Base-by-base conservation (phyloP, 2,329 filamentous ascomycete genomes). In the Colletotrichum sp. region DNA sequence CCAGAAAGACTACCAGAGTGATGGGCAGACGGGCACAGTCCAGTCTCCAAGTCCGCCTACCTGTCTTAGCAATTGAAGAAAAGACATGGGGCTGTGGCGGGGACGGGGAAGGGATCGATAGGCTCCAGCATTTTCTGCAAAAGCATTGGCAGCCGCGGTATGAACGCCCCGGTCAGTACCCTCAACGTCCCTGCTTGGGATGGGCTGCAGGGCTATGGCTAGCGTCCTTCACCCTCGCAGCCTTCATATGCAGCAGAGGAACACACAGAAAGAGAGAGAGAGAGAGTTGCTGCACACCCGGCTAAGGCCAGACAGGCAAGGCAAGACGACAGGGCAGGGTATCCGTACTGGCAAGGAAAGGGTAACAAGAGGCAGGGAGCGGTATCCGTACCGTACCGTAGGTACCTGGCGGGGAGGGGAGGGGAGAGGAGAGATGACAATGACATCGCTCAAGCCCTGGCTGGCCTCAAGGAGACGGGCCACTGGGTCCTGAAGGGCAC, bases 71-170 rank as follows among this genome's bases (percentile, higher is more conserved):
- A 68, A 32, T 57, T 64, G 70, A 75, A 69, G 73, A 73, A 75
- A 73, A 59, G 73, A 71, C 72, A 68, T 71, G 73, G 70, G 73
- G 62, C 73, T 75, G 81, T 83, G 81, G 82, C 78, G 80, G 80
- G 79, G 78, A 79, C 78, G 68, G 75, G 79, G 78, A 77, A 79
- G 81, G 79, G 78, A 82, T 83, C 80, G 80, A 83, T 82, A 81
- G 80, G 80, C 78, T 76, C 65, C 75, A 76, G 75, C 75, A 76
- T 76, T 76, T 76, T 48, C 65, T 67, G 52, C 71, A 75, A 76
- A 68, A 73, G 70, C 70, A 75, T 75, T 75, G 73, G 73, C 59
- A 75, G 73, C 59, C 57, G 59, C 24, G 24, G 36, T 44, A 48
- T 57, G 63, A 67, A 72, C 39, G 68, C 69, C 72, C 73, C 18